Evolutionary conservation across 2,329 filamentous ascomycete genomes (phyloP).

Genomic region (Tolypocladium nubicola): DNA sequence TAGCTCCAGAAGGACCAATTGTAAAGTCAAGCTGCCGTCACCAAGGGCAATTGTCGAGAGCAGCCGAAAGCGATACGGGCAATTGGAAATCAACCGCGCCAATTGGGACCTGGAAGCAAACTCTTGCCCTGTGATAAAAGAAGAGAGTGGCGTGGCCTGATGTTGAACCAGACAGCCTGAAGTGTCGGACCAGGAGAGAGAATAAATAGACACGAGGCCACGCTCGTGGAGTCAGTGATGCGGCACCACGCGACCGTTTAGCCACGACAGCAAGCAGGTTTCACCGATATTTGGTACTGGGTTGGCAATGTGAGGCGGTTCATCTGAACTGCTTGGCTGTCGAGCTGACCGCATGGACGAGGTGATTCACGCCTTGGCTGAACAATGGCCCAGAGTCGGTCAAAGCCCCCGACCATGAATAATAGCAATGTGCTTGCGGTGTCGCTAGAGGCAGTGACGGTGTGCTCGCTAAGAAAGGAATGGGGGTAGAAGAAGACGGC

Average conservation of each 20-base stretch:
- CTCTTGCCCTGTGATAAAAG: not conserved
- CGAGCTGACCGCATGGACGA: not conserved
- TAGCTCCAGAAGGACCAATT: not conserved
- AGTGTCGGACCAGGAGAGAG: not conserved
- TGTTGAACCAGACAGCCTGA: not conserved
- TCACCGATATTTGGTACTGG: not conserved
- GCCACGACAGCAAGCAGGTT: not conserved
- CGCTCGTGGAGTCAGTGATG: not conserved
- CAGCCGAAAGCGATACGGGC: not conserved
- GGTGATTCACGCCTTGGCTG: not conserved
- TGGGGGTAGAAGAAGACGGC: not conserved
- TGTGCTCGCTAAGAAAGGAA: not conserved
- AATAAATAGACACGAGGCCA: not conserved
- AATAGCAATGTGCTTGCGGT: not conserved
- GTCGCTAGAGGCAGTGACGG: not conserved
- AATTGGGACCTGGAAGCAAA: not conserved
- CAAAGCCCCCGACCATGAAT: not conserved
- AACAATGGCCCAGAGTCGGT: not conserved
- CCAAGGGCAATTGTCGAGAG: not conserved
- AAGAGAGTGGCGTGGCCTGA: constrained; percentile 1
- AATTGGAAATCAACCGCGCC: not conserved
- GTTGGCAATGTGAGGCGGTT: not conserved
- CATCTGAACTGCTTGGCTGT: not conserved
- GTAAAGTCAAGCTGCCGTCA: not conserved
- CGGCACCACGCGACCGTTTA: not conserved